phyloP scores from a whole-genome alignment of 2,329 filamentous ascomycete genomes.

The Pyrenochaeta sp. region DNA sequence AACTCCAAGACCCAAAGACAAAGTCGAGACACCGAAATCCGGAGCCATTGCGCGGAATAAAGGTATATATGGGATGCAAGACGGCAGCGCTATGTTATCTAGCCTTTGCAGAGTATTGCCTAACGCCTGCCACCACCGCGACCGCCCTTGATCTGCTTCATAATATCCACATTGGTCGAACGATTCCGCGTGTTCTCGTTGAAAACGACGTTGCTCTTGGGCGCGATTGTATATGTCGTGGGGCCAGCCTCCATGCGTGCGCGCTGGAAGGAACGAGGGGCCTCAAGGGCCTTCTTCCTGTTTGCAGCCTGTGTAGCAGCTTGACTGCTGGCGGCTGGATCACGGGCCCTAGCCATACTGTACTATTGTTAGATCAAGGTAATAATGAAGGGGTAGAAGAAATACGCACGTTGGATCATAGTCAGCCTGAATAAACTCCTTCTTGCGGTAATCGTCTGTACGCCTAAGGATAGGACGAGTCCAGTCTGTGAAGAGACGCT shows the following conservation, averaged over 20 bases:
- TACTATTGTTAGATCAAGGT: constrained; percentile 22
- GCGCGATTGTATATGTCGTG: constrained; percentile 69
- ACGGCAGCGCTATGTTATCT: too few species aligned
- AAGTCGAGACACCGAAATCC: too few species aligned
- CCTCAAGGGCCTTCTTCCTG: constrained; percentile 61
- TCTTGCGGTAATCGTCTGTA: constrained; percentile 95
- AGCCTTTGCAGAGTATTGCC: neutral
- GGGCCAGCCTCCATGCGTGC: constrained; percentile 67
- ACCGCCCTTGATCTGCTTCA: constrained; percentile 40
- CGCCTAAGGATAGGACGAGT: constrained; percentile 92
- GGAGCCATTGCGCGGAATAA: too few species aligned
- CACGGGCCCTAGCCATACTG: constrained; percentile 22
- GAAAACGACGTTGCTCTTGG: constrained; percentile 61
- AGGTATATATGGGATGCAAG: too few species aligned
- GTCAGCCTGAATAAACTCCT: constrained; percentile 67
- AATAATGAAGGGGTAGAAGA: neutral
- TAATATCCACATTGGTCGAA: constrained; percentile 38
- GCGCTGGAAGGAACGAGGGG: constrained; percentile 63
- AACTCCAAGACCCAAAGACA: too few species aligned
- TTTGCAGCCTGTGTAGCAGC: constrained; percentile 39
- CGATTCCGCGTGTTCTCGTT: constrained; percentile 39
- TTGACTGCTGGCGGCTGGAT: constrained; percentile 40
- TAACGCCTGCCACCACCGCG: constrained; percentile 36
- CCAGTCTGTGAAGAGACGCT: constrained; percentile 94
- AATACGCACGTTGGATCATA: constrained; percentile 65